Evolutionary conservation across 257 asterid genomes (phyloP), one percentile per base, ranked within the genome.

Genomic region (Salvia miltiorrhiza): DNA sequence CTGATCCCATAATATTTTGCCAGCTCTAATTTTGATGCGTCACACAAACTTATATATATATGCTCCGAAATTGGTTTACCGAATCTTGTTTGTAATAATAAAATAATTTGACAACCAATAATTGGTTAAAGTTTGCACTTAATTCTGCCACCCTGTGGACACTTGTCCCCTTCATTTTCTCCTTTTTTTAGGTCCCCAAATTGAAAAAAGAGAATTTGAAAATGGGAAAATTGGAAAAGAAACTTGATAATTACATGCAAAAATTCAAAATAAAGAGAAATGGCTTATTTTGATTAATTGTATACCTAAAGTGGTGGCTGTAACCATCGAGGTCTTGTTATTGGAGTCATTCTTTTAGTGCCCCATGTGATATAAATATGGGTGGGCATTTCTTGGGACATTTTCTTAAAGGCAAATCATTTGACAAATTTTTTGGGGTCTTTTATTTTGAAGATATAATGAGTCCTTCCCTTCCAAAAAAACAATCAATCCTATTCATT

Each of bases 311-410:
- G 23, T 72, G 65, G 69, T 63, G 81, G 65, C 21, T 19, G 66
- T 85, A 26, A 62, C 74, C 69, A 59, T 77, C 79, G 33, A 53
- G 62, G 68, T 67, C 23, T 30, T 28, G 26, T 67, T 69, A 17
- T 56, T 23, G 23, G 54, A 48, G 69, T 64, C 49, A 30, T 21
- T 21, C 8, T 40, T 7, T 49, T 55, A 30, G 71, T 71, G 75
- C n/a, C 66, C 66, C 73, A 75, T 79, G 82, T 73, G 73, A 63
- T 71, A 17, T 59, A 64, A 70, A 33, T 67, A 59, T 61, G 54
- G 78, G 64, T 49, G 77, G 67, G 63, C 68, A 57, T 74, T 64
- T 63, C 54, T 58, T 58, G 57, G 37, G 50, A 76, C 58, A 43
- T 58, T 7, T 47, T 77, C 17, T 8, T 30, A 30, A 30, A n/a